Base-by-base conservation (phyloP, 116 monocot genomes). In the Dioscorea cayenensis region DNA sequence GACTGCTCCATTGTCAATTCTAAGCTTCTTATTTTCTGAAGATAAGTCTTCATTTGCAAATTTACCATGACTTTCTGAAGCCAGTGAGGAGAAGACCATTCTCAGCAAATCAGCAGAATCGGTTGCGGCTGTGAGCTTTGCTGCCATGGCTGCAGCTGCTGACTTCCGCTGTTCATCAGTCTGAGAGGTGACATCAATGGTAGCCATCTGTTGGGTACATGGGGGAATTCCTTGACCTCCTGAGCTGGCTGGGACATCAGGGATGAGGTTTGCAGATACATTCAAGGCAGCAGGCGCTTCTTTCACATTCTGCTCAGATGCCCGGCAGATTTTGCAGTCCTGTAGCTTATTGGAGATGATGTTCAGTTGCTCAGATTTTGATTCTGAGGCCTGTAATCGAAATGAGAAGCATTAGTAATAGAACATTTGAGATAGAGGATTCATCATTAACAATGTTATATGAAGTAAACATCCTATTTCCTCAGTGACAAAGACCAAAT, bases 71-170 rank as follows among this genome's bases (percentile, higher is more conserved):
- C 77, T 81, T 66, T 86, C 86, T 0, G 88, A 80, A 10, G 83
- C 89, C 9, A 91, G 78, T 62, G 89, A 89, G 10, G 91, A 89
- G 23, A 95, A 80, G 14, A 88, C 84, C 61, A 73, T 81, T 32
- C 81, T 84, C 65, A 85, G 83, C 84, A 89, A 82, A 62, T 91
- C 74, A 14, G 84, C 91, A 1, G 94, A 94, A 60, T 85, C 82
- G 36, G 86, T 64, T 14, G 86, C 81, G 2, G 94, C 78, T 5
- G 84, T 77, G 29, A 88, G 86, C 72, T 90, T 94, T 14, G 86
- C 84, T 16, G 86, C 90, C 51, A 90, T 76, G 5, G 73, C 85
- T 16, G 87, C 87, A 48, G 87, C 94, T n/a, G 85, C 75, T 6
- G 83, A 77, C 51, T 85, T 92, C 14, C 75, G 76, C 38, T 84